phyloP scores from a whole-genome alignment of 106 monocot species.

The Dioscorea zingiberensis region DNA sequence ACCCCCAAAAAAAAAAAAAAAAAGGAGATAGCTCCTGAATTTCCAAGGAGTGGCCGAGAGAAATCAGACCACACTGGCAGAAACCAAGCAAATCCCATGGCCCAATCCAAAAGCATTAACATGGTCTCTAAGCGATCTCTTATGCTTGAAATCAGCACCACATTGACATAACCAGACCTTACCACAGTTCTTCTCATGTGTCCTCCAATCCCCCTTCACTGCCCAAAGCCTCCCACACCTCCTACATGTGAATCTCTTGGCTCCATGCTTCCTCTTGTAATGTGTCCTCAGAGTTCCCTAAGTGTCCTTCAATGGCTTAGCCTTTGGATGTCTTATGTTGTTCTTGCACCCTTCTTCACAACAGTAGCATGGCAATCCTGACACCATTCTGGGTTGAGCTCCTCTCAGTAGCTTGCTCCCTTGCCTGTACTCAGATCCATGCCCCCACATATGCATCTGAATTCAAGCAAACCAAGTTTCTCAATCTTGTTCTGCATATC shows the following conservation, averaged over 20 bases:
- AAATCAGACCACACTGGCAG: no score
- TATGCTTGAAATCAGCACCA: neutral
- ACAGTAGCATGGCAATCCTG: neutral
- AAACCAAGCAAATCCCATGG: no score
- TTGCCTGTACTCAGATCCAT: neutral
- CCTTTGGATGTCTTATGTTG: neutral
- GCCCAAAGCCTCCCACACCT: constrained; percentile 1
- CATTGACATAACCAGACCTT: neutral
- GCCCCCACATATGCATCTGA: constrained; percentile 6
- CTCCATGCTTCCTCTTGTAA: neutral
- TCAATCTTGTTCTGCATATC: no score
- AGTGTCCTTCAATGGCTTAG: neutral
- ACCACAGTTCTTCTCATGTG: constrained; percentile 2
- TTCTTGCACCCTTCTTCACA: constrained; percentile 1
- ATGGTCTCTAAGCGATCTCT: neutral
- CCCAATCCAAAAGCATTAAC: neutral
- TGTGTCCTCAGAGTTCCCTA: constrained; percentile 1
- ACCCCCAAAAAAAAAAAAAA: no score
- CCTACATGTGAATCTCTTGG: neutral
- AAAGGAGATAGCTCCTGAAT: no score
- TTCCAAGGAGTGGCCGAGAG: no score
- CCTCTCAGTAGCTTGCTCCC: neutral
- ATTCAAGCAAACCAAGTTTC: neutral
- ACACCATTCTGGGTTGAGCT: neutral
- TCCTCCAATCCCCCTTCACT: constrained; percentile 3